Percentiles rank a stretch among this genome's conserved stretches.
phyloP scores from a whole-genome alignment of 2,329 filamentous ascomycete genomes.

The Rasamsonia emersonii region DNA sequence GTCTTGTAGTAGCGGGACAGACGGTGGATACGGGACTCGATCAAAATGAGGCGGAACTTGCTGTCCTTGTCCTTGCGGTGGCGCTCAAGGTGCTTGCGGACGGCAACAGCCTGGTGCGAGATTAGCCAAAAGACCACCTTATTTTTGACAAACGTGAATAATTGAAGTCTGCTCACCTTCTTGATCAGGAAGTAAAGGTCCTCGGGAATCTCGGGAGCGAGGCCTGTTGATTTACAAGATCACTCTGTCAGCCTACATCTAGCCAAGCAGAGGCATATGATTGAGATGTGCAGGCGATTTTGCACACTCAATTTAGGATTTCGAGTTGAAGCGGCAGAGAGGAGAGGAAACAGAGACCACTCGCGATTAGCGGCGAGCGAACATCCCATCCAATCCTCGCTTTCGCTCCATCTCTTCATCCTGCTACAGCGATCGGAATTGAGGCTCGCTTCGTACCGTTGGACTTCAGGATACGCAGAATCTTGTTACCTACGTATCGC shows the following conservation, averaged over 20 bases:
- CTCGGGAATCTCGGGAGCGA: constrained; percentile 97
- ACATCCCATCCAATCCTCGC: constrained; percentile 3
- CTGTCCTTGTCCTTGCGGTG: constrained; percentile 99
- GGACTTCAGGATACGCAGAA: constrained; percentile 97
- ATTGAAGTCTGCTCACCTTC: constrained; percentile 59
- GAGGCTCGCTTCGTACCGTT: constrained; percentile 60
- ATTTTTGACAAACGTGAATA: background rate
- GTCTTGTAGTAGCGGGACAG: constrained; percentile 99
- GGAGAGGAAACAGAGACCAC: constrained; percentile 1
- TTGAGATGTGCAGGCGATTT: constrained; percentile 19
- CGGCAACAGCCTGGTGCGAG: constrained; percentile 67
- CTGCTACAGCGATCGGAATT: constrained; percentile 13
- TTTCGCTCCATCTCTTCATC: constrained; percentile 15
- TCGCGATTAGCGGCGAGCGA: background rate
- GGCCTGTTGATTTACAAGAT: constrained; percentile 71
- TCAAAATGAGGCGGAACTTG: constrained; percentile 99
- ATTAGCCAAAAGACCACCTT: background rate
- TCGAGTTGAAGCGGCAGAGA: constrained; percentile 1
- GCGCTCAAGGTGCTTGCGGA: constrained; percentile 99
- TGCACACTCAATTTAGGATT: constrained; percentile 5
- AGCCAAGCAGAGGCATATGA: constrained; percentile 76
- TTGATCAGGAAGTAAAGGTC: constrained; percentile 99
- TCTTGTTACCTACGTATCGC: constrained; percentile 77
- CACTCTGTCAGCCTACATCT: constrained; percentile 76
- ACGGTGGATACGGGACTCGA: constrained; percentile 99